Percentiles rank a stretch among this genome's conserved stretches.
Conservation (phyloP, 176 grass and related monocot species). For the Alopecurus myosuroides region DNA sequence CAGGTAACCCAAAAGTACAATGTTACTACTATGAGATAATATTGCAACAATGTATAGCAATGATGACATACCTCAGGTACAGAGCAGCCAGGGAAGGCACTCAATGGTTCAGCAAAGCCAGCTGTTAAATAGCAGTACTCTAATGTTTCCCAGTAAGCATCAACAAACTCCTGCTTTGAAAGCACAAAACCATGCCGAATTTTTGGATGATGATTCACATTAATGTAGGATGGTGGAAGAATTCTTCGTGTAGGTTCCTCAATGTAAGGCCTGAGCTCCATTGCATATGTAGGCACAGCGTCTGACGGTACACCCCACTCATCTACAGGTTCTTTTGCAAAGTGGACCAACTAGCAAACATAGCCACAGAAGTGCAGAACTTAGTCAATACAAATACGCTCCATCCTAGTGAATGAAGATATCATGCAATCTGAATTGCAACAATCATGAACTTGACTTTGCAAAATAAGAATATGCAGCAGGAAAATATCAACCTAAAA, state of each 20-base stretch:
- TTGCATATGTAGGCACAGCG: conserved; percentile 48
- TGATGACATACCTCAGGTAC: conserved; percentile 58
- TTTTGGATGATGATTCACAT: conserved; percentile 34
- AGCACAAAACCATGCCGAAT: conserved; percentile 87
- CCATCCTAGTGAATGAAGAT: not conserved
- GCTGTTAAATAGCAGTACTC: conserved; percentile 76
- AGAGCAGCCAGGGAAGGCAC: conserved; percentile 76
- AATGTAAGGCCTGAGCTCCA: conserved; percentile 91
- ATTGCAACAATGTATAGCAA: not conserved
- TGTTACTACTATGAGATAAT: not conserved
- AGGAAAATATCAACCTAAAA: conserved; percentile 10
- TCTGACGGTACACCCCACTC: conserved; percentile 40
- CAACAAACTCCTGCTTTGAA: conserved; percentile 54
- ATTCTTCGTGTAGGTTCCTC: conserved; percentile 72
- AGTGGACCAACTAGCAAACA: conserved; percentile 60
- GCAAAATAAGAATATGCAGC: not conserved
- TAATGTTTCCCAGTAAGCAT: conserved; percentile 92
- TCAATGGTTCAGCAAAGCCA: conserved; percentile 38
- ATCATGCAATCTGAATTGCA: conserved; percentile 4
- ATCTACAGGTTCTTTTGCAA: conserved; percentile 43
- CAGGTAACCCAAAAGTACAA: not conserved
- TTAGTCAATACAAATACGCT: not conserved
- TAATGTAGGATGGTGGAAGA: conserved; percentile 42
- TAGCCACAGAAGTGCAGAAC: not conserved
- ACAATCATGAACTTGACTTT: conserved; percentile 3